These are phyloP conservation scores for Ascochyta clinopodiicola DNA, from an alignment of 2,329 filamentous ascomycete genomes.

Conservation along the genomic window DNA sequence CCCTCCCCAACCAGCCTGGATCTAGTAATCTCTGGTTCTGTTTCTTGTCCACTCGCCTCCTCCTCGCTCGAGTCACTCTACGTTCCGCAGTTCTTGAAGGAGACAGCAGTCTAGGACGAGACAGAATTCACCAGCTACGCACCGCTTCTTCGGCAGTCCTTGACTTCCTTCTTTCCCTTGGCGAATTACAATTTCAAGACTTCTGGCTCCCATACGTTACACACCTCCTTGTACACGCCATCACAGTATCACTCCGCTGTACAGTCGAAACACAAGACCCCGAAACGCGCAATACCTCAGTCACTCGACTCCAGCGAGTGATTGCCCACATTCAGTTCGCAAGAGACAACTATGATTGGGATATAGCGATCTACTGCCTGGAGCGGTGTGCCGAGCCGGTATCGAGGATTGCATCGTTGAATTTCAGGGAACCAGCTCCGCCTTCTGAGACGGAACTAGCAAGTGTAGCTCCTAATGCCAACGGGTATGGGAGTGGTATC, in stretches of 20 bases:
- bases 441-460: conserved; percentile 27
- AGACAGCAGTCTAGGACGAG: conserved; percentile 30
- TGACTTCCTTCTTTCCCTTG: conserved; percentile 57
- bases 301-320: conserved; percentile 56
- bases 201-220: conserved; percentile 61
- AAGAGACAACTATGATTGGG: conserved; percentile 60
- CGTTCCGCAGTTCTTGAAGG: conserved; percentile 37
- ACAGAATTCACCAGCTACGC: conserved; percentile 55
- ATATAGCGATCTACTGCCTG: conserved; percentile 62
- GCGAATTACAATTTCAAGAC: conserved; percentile 56
- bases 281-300: conserved; percentile 54
- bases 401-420: conserved; percentile 43
- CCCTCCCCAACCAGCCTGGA: conserved; percentile 37
- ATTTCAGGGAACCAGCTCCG: conserved; percentile 26
- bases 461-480: conserved; percentile 14
- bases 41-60: conserved; percentile 48
- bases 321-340: conserved; percentile 57
- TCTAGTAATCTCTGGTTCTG: conserved; percentile 51
- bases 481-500: conserved; percentile 8
- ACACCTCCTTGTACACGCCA: conserved; percentile 61
- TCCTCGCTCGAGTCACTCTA: conserved; percentile 48
- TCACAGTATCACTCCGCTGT: conserved; percentile 60
- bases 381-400: conserved; percentile 52
- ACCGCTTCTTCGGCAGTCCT: conserved; percentile 59
- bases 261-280: conserved; percentile 58